phyloP scores from a whole-genome alignment of 2,329 filamentous ascomycete species.

The Gnomoniopsis sp. region DNA sequence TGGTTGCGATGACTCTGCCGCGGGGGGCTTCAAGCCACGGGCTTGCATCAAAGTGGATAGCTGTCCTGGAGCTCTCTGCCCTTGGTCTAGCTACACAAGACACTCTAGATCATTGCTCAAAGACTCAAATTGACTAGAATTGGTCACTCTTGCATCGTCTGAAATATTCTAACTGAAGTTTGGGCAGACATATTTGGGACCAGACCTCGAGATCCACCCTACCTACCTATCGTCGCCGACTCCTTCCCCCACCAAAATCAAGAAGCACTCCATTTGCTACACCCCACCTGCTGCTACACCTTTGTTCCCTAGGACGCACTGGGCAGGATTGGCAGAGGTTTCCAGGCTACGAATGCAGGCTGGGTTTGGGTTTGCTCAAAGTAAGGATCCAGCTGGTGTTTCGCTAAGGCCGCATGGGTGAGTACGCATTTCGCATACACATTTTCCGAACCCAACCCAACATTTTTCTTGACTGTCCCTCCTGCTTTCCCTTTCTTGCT shows the following conservation, averaged over 20 bases:
- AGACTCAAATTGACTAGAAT: neutral
- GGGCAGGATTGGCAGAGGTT: neutral
- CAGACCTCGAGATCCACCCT: neutral
- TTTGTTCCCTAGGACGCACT: neutral
- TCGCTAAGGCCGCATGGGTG: slow-evolving; percentile 9
- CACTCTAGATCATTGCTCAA: neutral
- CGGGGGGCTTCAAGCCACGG: slow-evolving; percentile 2
- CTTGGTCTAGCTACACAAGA: neutral
- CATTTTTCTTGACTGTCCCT: neutral
- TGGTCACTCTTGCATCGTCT: no score
- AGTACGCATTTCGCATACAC: neutral
- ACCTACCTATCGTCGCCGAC: slow-evolving; percentile 1
- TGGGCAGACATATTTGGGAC: neutral
- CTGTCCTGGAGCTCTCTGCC: neutral
- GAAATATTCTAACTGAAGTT: neutral
- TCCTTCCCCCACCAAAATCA: neutral
- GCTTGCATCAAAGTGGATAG: slow-evolving; percentile 6
- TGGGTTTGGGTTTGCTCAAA: slow-evolving; percentile 1
- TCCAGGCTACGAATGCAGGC: neutral
- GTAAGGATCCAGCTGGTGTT: neutral
- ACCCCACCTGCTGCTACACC: neutral
- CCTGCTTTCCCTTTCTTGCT: neutral
- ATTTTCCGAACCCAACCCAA: neutral
- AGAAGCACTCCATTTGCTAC: neutral
- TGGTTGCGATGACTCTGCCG: slow-evolving; percentile 10